A percentile compares a stretch with the other conserved stretches of the same genome.
These are phyloP conservation scores for Euphorbia lathyris DNA, from an alignment of 345 rosid genomes.

Conservation along the genomic window DNA sequence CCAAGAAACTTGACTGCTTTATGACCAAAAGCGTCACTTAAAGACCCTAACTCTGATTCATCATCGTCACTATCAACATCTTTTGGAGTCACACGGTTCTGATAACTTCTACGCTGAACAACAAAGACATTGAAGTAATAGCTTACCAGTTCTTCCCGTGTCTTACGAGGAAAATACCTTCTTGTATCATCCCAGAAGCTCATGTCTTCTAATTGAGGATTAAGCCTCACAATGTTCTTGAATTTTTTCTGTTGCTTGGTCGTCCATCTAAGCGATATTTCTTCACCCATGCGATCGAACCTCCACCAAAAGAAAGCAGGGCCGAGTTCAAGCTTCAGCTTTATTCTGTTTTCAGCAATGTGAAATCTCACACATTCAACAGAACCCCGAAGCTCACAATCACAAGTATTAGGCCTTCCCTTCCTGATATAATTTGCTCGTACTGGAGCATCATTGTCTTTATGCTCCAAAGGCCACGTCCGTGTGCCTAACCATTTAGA, in stretches of 20 bases:
- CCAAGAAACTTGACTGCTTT: constrained; percentile 35
- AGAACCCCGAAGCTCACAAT: constrained; percentile 22
- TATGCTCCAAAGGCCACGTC: constrained; percentile 22
- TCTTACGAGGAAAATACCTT: constrained; percentile 21
- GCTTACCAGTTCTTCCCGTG: constrained; percentile 26
- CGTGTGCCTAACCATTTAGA: constrained; percentile 30
- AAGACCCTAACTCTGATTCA: constrained; percentile 21
- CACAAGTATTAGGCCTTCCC: constrained; percentile 27
- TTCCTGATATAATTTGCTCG: constrained; percentile 18
- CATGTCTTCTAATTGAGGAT: constrained; percentile 22
- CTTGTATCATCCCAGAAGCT: constrained; percentile 22
- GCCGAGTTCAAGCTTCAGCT: constrained; percentile 31
- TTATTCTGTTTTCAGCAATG: constrained; percentile 30
- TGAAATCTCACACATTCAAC: constrained; percentile 32
- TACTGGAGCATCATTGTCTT: neutral
- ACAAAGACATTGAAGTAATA: constrained; percentile 31
- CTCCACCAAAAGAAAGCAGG: constrained; percentile 22
- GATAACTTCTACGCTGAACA: constrained; percentile 28
- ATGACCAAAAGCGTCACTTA: constrained; percentile 46
- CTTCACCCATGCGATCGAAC: constrained; percentile 31
- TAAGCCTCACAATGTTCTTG: constrained; percentile 25
- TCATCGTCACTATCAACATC: constrained; percentile 31
- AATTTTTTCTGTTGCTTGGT: constrained; percentile 20
- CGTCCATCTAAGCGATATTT: constrained; percentile 33
- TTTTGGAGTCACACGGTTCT: constrained; percentile 32